These are phyloP conservation scores for Mucor saturninus DNA, from an alignment of 371 early-diverging fungal genomes.

Conservation along the genomic window DNA sequence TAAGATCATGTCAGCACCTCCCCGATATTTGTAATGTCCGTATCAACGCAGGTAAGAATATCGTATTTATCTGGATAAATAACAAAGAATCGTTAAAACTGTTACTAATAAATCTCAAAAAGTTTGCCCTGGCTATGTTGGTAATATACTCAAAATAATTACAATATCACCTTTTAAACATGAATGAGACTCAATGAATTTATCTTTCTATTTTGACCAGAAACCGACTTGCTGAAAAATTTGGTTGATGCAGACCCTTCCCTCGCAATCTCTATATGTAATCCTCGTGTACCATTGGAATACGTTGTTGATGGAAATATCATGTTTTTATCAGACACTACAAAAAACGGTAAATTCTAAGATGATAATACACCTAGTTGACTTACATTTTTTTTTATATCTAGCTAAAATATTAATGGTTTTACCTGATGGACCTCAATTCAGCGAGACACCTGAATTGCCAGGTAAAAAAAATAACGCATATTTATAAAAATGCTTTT, in stretches of 20 bases:
- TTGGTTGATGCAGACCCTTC: conserved; percentile 5
- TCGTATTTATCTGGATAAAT: conserved; percentile 11
- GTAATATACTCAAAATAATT: background rate
- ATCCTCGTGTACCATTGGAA: conserved; percentile 44
- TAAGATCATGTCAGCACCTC: conserved; percentile 82
- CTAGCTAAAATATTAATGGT: conserved; percentile 16
- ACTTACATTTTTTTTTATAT: background rate
- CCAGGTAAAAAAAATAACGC: background rate
- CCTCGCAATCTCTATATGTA: conserved; percentile 2
- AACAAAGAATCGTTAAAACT: background rate
- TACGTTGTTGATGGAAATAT: conserved; percentile 61
- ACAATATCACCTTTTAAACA: background rate
- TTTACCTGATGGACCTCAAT: conserved; percentile 22
- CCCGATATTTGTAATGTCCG: conserved; percentile 41
- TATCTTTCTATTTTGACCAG: background rate
- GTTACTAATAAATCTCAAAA: background rate
- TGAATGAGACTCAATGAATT: background rate
- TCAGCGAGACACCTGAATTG: conserved; percentile 4
- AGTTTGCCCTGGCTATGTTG: background rate
- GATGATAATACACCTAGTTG: no score
- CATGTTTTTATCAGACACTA: conserved; percentile 51
- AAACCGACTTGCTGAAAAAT: conserved; percentile 1
- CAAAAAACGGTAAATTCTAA: conserved; percentile 36
- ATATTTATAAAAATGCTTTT: background rate
- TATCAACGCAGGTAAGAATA: conserved; percentile 39